Evolutionary conservation across 371 early-diverging fungal genomes (phyloP).

Genomic region (Actinomortierella ambigua): DNA sequence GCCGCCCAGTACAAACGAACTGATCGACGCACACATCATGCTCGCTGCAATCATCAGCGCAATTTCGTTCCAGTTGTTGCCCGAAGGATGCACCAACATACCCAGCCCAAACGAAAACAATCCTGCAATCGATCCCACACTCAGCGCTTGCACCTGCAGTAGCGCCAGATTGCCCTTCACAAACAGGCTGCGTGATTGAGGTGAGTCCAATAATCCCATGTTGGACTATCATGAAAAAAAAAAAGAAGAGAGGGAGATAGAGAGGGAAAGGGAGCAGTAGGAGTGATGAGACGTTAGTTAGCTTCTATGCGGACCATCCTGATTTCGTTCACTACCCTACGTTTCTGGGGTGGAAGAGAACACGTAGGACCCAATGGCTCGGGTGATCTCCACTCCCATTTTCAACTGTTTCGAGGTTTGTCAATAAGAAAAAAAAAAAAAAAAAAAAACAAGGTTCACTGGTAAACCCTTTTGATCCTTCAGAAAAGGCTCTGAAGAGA

Average conservation of each 20-base stretch:
- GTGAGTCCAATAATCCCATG: conserved; percentile 65
- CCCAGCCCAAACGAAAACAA: conserved; percentile 68
- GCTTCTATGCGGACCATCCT: too few relatives aligned
- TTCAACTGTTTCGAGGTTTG: too few relatives aligned
- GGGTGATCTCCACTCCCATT: too few relatives aligned
- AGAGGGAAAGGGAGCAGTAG: too few relatives aligned
- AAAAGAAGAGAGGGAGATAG: too few relatives aligned
- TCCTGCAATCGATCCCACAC: conserved; percentile 73
- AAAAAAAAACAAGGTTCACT: too few relatives aligned
- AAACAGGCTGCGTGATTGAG: conserved; percentile 51
- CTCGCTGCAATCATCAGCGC: conserved; percentile 70
- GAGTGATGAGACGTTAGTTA: too few relatives aligned
- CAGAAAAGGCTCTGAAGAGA: background rate
- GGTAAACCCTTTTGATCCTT: background rate
- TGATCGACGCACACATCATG: conserved; percentile 73
- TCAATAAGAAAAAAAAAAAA: too few relatives aligned
- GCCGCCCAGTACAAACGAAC: conserved; percentile 71
- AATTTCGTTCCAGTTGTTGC: conserved; percentile 56
- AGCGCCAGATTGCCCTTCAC: conserved; percentile 72
- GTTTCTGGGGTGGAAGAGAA: too few relatives aligned
- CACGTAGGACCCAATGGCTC: too few relatives aligned
- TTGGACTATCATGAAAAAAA: conserved; percentile 60
- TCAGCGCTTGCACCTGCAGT: conserved; percentile 72
- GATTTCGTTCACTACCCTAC: too few relatives aligned
- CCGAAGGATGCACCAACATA: conserved; percentile 56